phyloP scores from a whole-genome alignment of 2,329 filamentous ascomycete genomes.

The Alternaria arbusti region DNA sequence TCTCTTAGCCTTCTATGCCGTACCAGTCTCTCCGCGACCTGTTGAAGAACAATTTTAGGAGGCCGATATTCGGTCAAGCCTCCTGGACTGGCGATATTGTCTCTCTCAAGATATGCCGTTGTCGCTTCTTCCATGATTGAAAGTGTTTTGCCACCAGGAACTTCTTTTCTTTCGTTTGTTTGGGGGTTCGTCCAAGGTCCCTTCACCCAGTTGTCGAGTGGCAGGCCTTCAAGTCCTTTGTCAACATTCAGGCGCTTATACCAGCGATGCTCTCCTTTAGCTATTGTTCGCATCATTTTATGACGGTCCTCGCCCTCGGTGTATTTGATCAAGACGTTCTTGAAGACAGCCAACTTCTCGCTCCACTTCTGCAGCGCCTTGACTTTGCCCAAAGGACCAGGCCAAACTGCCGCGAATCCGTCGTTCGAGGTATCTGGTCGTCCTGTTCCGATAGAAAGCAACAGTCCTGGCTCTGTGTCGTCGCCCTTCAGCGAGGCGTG shows the following conservation, averaged over 20 bases:
- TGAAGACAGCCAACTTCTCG: constrained; percentile 58
- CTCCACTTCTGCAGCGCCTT: constrained; percentile 52
- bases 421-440: constrained; percentile 53
- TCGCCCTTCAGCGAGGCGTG: constrained; percentile 56
- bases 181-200: constrained; percentile 48
- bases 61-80: constrained; percentile 53
- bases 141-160: constrained; percentile 53
- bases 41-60: constrained; percentile 53
- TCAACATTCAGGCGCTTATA: constrained; percentile 59
- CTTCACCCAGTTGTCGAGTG: constrained; percentile 56
- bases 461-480: constrained; percentile 51
- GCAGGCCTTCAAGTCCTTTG: constrained; percentile 53
- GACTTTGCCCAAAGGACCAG: constrained; percentile 53
- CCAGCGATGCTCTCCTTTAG: constrained; percentile 57
- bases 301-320: constrained; percentile 59
- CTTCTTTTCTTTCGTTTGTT: constrained; percentile 35
- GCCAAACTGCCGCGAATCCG: constrained; percentile 56
- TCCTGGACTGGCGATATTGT: constrained; percentile 40
- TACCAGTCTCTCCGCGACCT: constrained; percentile 57
- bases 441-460: constrained; percentile 57
- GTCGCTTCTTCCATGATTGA: constrained; percentile 55
- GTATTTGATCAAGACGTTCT: constrained; percentile 59
- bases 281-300: constrained; percentile 54
- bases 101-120: constrained; percentile 48
- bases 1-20: constrained; percentile 54